Evolutionary conservation across 208 protist genomes (phyloP).

Genomic region (Trypanosoma rangeli): DNA sequence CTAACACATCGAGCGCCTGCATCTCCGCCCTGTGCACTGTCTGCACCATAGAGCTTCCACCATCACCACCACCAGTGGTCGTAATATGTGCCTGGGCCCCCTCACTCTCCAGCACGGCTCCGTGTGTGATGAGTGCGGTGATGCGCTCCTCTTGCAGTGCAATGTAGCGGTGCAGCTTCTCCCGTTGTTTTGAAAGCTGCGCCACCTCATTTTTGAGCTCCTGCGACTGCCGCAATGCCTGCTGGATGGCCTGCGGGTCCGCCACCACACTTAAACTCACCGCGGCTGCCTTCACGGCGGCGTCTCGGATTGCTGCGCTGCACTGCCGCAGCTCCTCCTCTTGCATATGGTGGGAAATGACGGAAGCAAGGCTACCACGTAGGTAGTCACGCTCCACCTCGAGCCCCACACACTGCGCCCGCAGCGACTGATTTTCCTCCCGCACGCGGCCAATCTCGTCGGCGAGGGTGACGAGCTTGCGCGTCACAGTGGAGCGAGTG

Average conservation of each 20-base stretch:
- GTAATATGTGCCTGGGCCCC: neutral
- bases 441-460: conserved; percentile 54
- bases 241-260: conserved; percentile 60
- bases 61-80: neutral
- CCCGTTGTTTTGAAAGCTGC: conserved; percentile 69
- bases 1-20: conserved; percentile 12
- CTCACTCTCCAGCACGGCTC: conserved; percentile 25
- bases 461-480: conserved; percentile 47
- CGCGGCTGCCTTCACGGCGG: conserved; percentile 48
- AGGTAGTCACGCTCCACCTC: conserved; percentile 72
- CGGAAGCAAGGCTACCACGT: conserved; percentile 27
- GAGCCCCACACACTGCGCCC: conserved; percentile 52
- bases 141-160: conserved; percentile 61
- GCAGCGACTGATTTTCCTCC: conserved; percentile 52
- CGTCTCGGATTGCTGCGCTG: conserved; percentile 53
- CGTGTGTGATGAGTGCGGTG: conserved; percentile 47
- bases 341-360: conserved; percentile 32
- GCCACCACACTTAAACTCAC: conserved; percentile 62
- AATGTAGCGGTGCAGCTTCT: conserved; percentile 71
- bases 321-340: conserved; percentile 44
- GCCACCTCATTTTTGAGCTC: conserved; percentile 78
- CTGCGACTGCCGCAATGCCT: conserved; percentile 51
- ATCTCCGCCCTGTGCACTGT: conserved; percentile 4
- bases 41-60: conserved; percentile 4
- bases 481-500: conserved; percentile 34